phyloP scores from a whole-genome alignment of 805 yeast genomes.

The Debaryomyces prosopidis region DNA sequence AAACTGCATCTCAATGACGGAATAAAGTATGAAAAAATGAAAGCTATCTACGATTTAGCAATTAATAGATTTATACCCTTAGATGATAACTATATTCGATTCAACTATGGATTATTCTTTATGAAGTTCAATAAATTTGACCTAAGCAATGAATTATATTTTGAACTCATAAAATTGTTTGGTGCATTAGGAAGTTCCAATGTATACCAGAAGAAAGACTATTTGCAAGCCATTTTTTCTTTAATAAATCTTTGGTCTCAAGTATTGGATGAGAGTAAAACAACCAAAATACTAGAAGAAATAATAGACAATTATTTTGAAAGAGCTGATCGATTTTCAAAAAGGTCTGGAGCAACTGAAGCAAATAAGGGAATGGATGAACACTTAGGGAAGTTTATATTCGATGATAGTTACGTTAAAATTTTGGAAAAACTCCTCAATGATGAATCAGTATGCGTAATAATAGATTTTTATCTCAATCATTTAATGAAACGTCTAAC shows the following conservation, averaged over 20 bases:
- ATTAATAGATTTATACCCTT: constrained; percentile 39
- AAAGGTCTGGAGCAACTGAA: constrained; percentile 1
- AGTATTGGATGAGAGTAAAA: constrained; percentile 9
- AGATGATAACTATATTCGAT: constrained; percentile 22
- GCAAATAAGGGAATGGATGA: constrained; percentile 1
- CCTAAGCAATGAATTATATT: constrained; percentile 24
- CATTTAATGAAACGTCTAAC: constrained; percentile 22
- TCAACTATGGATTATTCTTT: constrained; percentile 25
- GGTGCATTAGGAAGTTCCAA: constrained; percentile 14
- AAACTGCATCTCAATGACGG: constrained; percentile 18
- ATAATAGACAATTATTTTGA: constrained; percentile 18
- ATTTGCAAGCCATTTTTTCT: constrained; percentile 13
- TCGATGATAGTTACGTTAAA: constrained; percentile 12
- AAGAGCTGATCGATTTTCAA: constrained; percentile 14
- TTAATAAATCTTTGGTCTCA: constrained; percentile 12
- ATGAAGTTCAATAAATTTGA: constrained; percentile 16
- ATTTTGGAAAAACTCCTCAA: constrained; percentile 35
- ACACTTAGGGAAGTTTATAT: constrained; percentile 5
- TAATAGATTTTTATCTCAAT: constrained; percentile 35
- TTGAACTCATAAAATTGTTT: constrained; percentile 25
- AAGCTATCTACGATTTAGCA: constrained; percentile 54
- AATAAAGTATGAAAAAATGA: constrained; percentile 26
- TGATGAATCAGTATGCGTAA: constrained; percentile 39
- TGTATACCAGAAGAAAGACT: constrained; percentile 17
- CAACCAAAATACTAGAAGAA: constrained; percentile 17